Evolutionary conservation across 345 rosid genomes (phyloP), one percentile per base, ranked within the genome.

Genomic region (Kernera saxatilis): DNA sequence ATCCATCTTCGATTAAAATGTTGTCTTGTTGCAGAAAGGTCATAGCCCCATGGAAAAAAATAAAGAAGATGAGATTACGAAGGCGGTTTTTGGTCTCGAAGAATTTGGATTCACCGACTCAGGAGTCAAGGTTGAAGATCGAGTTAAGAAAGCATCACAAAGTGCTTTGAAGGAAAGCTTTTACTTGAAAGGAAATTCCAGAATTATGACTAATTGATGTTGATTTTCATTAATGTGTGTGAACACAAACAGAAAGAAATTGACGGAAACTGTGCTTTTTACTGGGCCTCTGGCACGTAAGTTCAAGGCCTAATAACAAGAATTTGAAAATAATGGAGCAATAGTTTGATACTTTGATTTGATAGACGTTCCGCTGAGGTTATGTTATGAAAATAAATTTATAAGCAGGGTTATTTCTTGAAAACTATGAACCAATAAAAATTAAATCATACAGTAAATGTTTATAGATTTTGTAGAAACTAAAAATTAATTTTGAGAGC

Each of bases 1-100:
- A 60, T 82, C 87, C 88, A 82, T 85, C 21, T 51, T 67, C 54
- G 66, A 58, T 67, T 40, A 11, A 11, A 8, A 17, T 18, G 23
- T 8, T 22, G 9, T 23, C 5, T 33, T 64, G 29, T 29, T 23
- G 33, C 17, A 13, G 48, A 23, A 44, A 45, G 30, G 11, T 72
- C 23, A 72, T 4, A 55, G 5, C 12, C 8, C 72, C 77, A 73
- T 66, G 46, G 37, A 7, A 57, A 10, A 5, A 35, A 22, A 9
- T 8, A 3, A 40, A 48, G 33, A 39, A 56, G 59, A 37, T 21
- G 33, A 14, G 17, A 72, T 12, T 36, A 8, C 27, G 46, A 63
- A 33, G 55, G 8, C 27, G 19, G 55, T 5, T 45, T 45, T 22
- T 40, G 9, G 59, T 48, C 58, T 37, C 23, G 49, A 54, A 54